Evolutionary conservation across 1,139 yeast genomes (phyloP).

Genomic region (Suhomyces bolitotheri): DNA sequence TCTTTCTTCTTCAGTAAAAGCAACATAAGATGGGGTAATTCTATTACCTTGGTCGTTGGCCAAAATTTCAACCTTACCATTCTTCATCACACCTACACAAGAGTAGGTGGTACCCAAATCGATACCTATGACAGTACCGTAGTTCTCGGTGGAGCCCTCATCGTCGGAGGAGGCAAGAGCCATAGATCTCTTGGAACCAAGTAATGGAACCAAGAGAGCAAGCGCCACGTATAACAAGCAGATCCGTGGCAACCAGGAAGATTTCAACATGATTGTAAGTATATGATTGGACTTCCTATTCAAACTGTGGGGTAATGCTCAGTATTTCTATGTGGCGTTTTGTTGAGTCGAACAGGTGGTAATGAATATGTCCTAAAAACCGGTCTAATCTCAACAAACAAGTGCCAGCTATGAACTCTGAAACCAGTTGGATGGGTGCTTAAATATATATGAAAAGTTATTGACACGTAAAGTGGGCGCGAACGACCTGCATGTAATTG

Average conservation of each 20-base stretch:
- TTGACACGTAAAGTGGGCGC: conserved; percentile 12
- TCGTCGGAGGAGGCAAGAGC: conserved; percentile 39
- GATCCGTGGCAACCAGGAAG: conserved; percentile 21
- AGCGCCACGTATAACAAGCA: conserved; percentile 22
- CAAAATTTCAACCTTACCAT: conserved; percentile 86
- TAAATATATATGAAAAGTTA: conserved; percentile 12
- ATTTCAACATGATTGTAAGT: conserved; percentile 15
- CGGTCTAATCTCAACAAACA: too few species aligned
- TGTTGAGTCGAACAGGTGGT: too few species aligned
- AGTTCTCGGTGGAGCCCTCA: conserved; percentile 48
- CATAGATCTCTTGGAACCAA: conserved; percentile 17
- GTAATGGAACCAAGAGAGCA: conserved; percentile 21
- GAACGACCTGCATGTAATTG: conserved; percentile 8
- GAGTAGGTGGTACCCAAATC: conserved; percentile 89
- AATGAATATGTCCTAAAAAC: too few species aligned
- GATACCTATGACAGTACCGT: conserved; percentile 82
- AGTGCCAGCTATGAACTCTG: conserved; percentile 2
- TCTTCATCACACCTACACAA: conserved; percentile 92
- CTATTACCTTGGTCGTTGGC: conserved; percentile 97
- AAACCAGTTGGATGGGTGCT: neutral
- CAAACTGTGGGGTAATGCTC: neutral
- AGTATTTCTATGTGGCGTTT: too few species aligned
- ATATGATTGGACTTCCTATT: neutral
- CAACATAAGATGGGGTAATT: conserved; percentile 89
- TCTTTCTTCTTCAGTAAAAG: conserved; percentile 82